A percentile compares a stretch with the other conserved stretches of the same genome.
phyloP scores from a whole-genome alignment of 225 moss, liverwort and hornwort genomes.

The Physcomitrium patens region DNA sequence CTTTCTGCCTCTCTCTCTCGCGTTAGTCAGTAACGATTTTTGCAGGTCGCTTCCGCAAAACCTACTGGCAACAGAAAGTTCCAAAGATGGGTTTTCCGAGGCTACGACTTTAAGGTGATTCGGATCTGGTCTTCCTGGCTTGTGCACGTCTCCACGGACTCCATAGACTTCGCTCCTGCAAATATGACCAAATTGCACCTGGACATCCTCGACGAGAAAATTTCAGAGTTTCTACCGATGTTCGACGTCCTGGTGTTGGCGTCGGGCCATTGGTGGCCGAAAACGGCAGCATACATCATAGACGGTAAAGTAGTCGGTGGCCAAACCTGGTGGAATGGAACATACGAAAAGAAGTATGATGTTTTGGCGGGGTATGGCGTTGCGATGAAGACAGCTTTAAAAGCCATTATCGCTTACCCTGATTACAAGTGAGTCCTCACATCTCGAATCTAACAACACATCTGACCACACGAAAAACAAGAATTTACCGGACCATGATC shows the following conservation, averaged over 20 bases:
- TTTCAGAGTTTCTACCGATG: conserved; percentile 42
- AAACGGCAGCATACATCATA: conserved; percentile 61
- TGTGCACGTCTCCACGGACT: conserved; percentile 52
- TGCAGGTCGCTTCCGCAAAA: conserved; percentile 48
- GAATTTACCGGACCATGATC: too few species aligned
- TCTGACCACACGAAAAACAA: too few species aligned
- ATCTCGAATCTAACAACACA: not conserved
- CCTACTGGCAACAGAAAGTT: conserved; percentile 47
- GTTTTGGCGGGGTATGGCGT: conserved; percentile 49
- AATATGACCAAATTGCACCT: conserved; percentile 65
- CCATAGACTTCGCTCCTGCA: conserved; percentile 51
- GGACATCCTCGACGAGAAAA: conserved; percentile 58
- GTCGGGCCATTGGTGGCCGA: conserved; percentile 88
- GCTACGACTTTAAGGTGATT: conserved; percentile 56
- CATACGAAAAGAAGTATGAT: conserved; percentile 37
- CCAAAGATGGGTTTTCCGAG: conserved; percentile 66
- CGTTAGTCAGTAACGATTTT: not conserved
- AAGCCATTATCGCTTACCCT: conserved; percentile 43
- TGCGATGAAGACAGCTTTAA: conserved; percentile 60
- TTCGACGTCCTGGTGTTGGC: conserved; percentile 78
- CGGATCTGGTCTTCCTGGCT: conserved; percentile 94
- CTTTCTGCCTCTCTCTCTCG: not conserved
- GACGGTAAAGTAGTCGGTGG: conserved; percentile 72
- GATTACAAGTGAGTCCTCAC: conserved; percentile 54
- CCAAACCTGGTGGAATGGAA: conserved; percentile 54